Evolutionary conservation across 805 yeast genomes (phyloP), one percentile per base, ranked within the genome.

Genomic region (Maudiozyma serrabonitensis): DNA sequence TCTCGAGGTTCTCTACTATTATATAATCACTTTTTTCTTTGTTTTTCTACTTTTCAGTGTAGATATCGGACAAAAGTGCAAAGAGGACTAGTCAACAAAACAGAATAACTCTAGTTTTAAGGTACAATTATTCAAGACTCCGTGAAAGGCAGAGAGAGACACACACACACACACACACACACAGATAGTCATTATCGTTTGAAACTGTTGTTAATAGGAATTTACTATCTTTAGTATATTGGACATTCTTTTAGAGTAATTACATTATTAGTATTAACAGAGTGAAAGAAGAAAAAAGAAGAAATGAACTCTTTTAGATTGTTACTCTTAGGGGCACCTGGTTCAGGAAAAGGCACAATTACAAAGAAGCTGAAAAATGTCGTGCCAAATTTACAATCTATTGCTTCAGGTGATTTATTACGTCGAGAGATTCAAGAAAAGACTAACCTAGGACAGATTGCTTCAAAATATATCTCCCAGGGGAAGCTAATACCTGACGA

Each of bases 321-420:
- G 38, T 72, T 90, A 26, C 71, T 90, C 8, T 69, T 91, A 25
- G 97, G 97, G 3, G 95, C 97, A 0, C 98, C 98, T 0, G 98
- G 98, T 0, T 76, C 96, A 1, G 98, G 98, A 0, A 90, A 90
- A 63, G 97, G 97, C 1, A 90, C 98, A 0, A 86, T 84, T 56
- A 84, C 96, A 0, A 68, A 84, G 2, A 74, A 81, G 51, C 70
- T 90, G 4, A 63, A 83, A 51, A 75, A 76, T 46, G 66, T 69
- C 40, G 74, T 81, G 50, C 76, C 84, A 1, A 57, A 62, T 4
- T 65, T 90, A 21, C 63, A 73, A 13, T 70, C 91, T 0, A 67
- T 91, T 8, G 81, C 95, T 1, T 83, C 95, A 0, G 98, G 98
- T 2, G 96, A 90, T 66, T 68, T 88, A 5, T 69, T 90, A 42